Evolutionary conservation across 2,329 filamentous ascomycete species (phyloP), one percentile per base, ranked within the genome.

Genomic region (Arachnomyces sp.): DNA sequence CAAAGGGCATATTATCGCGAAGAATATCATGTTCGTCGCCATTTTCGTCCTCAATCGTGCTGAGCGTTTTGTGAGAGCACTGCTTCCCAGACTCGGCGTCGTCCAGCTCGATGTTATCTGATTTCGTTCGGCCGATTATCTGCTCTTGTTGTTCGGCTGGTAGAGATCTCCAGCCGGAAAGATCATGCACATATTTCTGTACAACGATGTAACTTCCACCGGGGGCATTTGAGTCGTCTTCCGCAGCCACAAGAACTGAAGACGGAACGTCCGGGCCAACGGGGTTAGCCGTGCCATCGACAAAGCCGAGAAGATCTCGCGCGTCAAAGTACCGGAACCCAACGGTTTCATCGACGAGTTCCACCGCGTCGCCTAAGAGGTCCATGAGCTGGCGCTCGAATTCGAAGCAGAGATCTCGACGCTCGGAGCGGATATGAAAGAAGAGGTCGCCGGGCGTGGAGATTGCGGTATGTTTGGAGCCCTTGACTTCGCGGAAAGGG

Each of bases 1-100:
- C 75, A 53, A 78, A 78, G 0, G 75, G 75, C 75, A 78, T 78
- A 45, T 78, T 79, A 42, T 78, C 75, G 0, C 75, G 63, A 2
- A 78, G 56, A 31, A 78, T 75, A 28, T 65, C 67, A 45, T 73
- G 59, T 53, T 78, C 75, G 6, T 62, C 56, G 1, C 73, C 74
- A 6, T 65, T 43, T 3, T 71, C 68, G 41, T 74, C 71, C 33
- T 71, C 66, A 29, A 79, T 69, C 0, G 73, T 77, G 2, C 66
- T 65, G 0, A 79, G 67, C 3, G 68, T 68, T 55, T 78, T 79
- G 50, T 77, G 74, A 1, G 74, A 66, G 45, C 65, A 62, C 44
- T 77, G 73, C 13, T 65, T 47, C 0, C 62, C 67, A 0, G 55
- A 49, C 1, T 59, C 60, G 0, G 67, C 72, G 46, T 78, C 74